Base-by-base conservation (phyloP, 306 rosid genomes). In the Canavalia gladiata region DNA sequence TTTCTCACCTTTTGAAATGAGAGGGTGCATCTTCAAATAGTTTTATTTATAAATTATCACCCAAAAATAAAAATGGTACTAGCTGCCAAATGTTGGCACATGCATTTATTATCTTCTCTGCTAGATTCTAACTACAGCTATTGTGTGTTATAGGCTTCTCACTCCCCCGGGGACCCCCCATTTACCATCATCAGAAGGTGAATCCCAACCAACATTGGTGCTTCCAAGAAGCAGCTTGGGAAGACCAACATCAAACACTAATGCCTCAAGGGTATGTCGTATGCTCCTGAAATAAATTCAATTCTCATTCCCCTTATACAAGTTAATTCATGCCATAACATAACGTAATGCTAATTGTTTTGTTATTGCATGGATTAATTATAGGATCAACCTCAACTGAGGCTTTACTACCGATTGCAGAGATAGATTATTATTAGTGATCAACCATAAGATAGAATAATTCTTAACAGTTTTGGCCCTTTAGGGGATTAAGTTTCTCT, bases 101-200 rank as follows among this genome's bases (percentile, higher is more conserved):
- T 30, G 45, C 45, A 70, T 74, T 37, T 9, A 1, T 25, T 28
- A 34, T 75, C 35, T 35, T 35, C 7, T 80, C 37, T 51, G 31
- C 50, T 52, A 8, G 34, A 72, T 64, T 77, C 73, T 29, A 52
- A 50, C 77, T 74, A 43, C 29, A 33, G 30, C 7, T 29, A 25
- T 69, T 83, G 11, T 59, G n/a, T 80, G 73, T 78, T 59, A 46
- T 64, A 93, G 97, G 97, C 97, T 93, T 82, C 97, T 93, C 55
- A 86, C 97, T 76, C 97, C 97, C 58, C 97, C 97, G 6, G 90
- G 85, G 71, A 91, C 97, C 67, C 97, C 97, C 56, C 84, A 86
- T 66, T 78, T 89, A 66, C 89, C 85, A 84, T 69, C 97, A 57
- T 85, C 90, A 25, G 86, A 87, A 52, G 87, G 88, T 80, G 90